A percentile compares a stretch with the other conserved stretches of the same genome.
Evolutionary conservation across 1,139 yeast species (phyloP).

Genomic region (Suhomyces choctaworum): DNA sequence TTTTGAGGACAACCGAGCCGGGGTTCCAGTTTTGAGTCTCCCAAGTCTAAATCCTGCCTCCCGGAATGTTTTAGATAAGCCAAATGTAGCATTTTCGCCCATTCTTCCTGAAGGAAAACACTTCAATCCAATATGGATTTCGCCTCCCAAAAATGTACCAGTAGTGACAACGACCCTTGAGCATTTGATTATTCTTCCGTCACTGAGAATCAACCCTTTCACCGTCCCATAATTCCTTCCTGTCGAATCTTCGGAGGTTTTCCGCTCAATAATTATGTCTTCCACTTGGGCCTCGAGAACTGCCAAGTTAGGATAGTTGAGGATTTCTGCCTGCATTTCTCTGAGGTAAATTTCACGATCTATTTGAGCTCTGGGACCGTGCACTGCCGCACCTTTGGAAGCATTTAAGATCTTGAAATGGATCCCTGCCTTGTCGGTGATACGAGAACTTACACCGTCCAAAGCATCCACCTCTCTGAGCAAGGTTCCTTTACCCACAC

Average conservation of each 20-base stretch:
- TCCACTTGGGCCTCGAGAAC: slow-evolving; percentile 77
- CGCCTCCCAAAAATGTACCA: slow-evolving; percentile 93
- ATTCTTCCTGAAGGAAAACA: slow-evolving; percentile 88
- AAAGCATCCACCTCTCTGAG: slow-evolving; percentile 92
- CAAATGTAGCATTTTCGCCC: slow-evolving; percentile 91
- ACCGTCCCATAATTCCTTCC: slow-evolving; percentile 49
- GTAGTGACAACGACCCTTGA: slow-evolving; percentile 84
- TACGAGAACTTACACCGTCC: slow-evolving; percentile 84
- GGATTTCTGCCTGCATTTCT: slow-evolving; percentile 76
- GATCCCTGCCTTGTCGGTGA: slow-evolving; percentile 91
- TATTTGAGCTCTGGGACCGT: slow-evolving; percentile 98
- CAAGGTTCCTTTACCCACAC: slow-evolving; percentile 95
- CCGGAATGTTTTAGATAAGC: slow-evolving; percentile 74
- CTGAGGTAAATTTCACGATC: slow-evolving; percentile 76
- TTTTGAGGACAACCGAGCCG: slow-evolving; percentile 76
- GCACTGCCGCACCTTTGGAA: slow-evolving; percentile 94
- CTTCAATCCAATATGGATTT: slow-evolving; percentile 84
- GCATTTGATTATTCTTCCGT: slow-evolving; percentile 62
- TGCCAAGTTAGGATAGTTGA: slow-evolving; percentile 57
- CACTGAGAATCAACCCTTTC: slow-evolving; percentile 69
- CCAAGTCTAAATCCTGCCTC: slow-evolving; percentile 84
- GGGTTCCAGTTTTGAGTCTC: slow-evolving; percentile 94
- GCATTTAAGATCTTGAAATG: slow-evolving; percentile 86
- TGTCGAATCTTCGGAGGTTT: slow-evolving; percentile 22
- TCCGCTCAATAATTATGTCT: slow-evolving; percentile 71